Evolutionary conservation across 192 early-diverging fungal species (phyloP).

Genomic region (Geosiphon pyriformis): DNA sequence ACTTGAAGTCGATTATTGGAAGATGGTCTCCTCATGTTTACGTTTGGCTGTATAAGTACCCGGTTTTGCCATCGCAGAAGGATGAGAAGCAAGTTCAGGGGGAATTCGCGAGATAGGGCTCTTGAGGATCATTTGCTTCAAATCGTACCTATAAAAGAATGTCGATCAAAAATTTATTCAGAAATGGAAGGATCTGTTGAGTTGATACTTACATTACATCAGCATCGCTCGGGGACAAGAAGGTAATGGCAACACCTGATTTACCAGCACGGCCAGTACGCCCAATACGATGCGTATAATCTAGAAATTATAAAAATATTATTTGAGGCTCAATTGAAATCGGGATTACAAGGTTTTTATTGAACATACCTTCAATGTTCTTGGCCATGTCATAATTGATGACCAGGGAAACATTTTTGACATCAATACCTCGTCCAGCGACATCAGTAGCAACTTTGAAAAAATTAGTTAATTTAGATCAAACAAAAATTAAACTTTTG

Average conservation of each 20-base stretch:
- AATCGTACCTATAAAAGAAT: slow-evolving; percentile 44
- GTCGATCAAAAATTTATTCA: not conserved
- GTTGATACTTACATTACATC: slow-evolving; percentile 79
- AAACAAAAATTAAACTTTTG: no score
- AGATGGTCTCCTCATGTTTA: slow-evolving; percentile 46
- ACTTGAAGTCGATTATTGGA: no score
- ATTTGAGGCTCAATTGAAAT: not conserved
- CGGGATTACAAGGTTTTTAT: slow-evolving; percentile 15
- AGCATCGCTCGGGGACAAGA: slow-evolving; percentile 73
- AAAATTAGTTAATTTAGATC: no score
- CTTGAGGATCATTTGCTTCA: slow-evolving; percentile 69
- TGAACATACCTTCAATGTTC: slow-evolving; percentile 75
- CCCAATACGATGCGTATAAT: slow-evolving; percentile 98
- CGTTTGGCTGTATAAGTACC: slow-evolving; percentile 54
- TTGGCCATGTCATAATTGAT: slow-evolving; percentile 99
- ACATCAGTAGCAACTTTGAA: slow-evolving; percentile 94
- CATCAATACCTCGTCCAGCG: slow-evolving; percentile 97
- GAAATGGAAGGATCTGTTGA: not conserved
- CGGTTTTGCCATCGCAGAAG: slow-evolving; percentile 76
- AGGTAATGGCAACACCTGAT: slow-evolving; percentile 84
- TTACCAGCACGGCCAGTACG: slow-evolving; percentile 97
- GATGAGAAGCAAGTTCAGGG: slow-evolving; percentile 78
- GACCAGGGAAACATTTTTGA: slow-evolving; percentile 94
- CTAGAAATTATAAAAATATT: slow-evolving; percentile 31
- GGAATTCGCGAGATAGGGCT: slow-evolving; percentile 74